Conservation (phyloP, 2,329 filamentous ascomycete species). For the Aspergillus uvarum region DNA sequence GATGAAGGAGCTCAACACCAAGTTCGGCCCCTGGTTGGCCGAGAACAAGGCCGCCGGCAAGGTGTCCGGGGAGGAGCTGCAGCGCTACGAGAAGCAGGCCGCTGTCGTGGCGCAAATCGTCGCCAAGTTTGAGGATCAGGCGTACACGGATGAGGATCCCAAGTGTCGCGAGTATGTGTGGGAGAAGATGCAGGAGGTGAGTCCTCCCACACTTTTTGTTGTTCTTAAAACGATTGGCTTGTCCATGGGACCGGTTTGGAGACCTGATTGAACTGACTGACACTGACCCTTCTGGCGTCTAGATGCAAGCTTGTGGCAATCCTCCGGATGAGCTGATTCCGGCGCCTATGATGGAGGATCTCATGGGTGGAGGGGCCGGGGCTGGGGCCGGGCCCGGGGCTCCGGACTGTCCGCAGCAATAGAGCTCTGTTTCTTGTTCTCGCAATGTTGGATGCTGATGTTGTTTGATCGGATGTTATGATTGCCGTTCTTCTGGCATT, state of each 20-base stretch:
- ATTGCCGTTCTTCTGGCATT: too few relatives aligned
- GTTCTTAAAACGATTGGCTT: too few relatives aligned
- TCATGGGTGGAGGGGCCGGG: constrained; percentile 66
- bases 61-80: constrained; percentile 66
- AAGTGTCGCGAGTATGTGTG: constrained; percentile 89
- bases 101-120: constrained; percentile 81
- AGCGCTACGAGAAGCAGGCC: constrained; percentile 79
- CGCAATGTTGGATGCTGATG: neutral
- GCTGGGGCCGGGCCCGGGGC: constrained; percentile 57
- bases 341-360: constrained; percentile 63
- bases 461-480: neutral
- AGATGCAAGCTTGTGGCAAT: constrained; percentile 97
- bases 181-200: constrained; percentile 94
- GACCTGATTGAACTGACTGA: neutral
- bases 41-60: constrained; percentile 66
- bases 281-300: constrained; percentile 18
- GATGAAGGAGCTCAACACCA: constrained; percentile 94
- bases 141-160: constrained; percentile 78
- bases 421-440: neutral
- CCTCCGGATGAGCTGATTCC: constrained; percentile 82
- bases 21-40: constrained; percentile 86
- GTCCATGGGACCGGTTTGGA: neutral
- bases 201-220: constrained; percentile 22
- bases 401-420: constrained; percentile 65
- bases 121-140: constrained; percentile 76